phyloP scores from a whole-genome alignment of 2,329 filamentous ascomycete species.

The Monosporascus sp. region DNA sequence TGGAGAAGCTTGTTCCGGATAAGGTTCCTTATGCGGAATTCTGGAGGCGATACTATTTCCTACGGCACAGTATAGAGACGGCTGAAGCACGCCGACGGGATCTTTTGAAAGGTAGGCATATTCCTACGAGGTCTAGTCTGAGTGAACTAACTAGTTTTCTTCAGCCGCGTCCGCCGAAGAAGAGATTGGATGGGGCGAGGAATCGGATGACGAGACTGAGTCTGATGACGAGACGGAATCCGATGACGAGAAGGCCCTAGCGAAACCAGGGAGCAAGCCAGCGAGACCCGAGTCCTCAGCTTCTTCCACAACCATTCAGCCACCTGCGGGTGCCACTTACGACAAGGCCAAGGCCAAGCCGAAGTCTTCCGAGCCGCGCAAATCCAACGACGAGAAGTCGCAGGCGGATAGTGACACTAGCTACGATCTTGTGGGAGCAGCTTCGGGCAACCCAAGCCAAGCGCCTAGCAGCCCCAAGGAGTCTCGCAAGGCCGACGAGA shows the following conservation, averaged over 20 bases:
- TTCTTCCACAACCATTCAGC: conserved; percentile 58
- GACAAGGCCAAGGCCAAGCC: conserved; percentile 29
- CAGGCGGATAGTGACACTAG: conserved; percentile 91
- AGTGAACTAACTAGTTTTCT: conserved; percentile 25
- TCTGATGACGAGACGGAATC: conserved; percentile 47
- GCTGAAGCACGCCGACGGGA: conserved; percentile 86
- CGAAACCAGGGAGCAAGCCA: conserved; percentile 33
- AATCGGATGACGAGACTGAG: conserved; percentile 61
- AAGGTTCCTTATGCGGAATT: conserved; percentile 84
- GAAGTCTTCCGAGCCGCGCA: conserved; percentile 62
- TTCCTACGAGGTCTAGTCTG: conserved; percentile 4
- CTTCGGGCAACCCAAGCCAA: conserved; percentile 71
- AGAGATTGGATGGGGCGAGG: conserved; percentile 61
- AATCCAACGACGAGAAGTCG: conserved; percentile 83
- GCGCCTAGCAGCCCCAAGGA: conserved; percentile 65
- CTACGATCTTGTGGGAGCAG: conserved; percentile 84
- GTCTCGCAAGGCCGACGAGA: conserved; percentile 51
- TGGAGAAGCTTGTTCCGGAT: conserved; percentile 96
- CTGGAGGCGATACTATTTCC: conserved; percentile 94
- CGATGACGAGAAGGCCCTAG: conserved; percentile 30
- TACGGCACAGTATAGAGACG: conserved; percentile 86
- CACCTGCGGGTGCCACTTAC: conserved; percentile 32
- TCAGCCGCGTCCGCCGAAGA: conserved; percentile 65
- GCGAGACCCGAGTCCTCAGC: conserved; percentile 40
- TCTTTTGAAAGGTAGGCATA: conserved; percentile 75